Percentiles rank a stretch among this genome's conserved stretches.
Evolutionary conservation across 495 filamentous ascomycete species (phyloP).

Genomic region (Penicillium arizonense): DNA sequence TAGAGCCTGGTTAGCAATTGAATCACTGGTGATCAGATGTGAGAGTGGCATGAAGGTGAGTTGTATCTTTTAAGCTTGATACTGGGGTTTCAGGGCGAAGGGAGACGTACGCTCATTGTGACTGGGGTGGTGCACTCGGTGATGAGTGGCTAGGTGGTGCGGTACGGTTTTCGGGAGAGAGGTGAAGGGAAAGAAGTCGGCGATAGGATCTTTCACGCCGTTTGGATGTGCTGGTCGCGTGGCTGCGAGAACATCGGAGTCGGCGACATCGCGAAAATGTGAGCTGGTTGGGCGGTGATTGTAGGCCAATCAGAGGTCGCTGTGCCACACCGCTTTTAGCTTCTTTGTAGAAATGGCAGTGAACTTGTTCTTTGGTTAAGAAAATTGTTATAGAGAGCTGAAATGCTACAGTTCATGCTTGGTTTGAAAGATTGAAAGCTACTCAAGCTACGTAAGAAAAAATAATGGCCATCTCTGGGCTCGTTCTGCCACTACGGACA

Average conservation of each 20-base stretch:
- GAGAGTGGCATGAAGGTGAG: background rate
- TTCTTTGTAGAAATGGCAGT: background rate
- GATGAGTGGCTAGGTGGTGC: background rate
- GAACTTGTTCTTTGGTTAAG: no score
- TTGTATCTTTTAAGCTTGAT: slow-evolving; percentile 12
- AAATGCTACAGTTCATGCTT: background rate
- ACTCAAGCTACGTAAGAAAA: no score
- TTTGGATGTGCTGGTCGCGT: slow-evolving; percentile 17
- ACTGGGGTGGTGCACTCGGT: background rate
- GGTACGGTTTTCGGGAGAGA: background rate
- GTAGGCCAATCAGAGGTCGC: slow-evolving; percentile 21
- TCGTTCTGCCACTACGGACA: background rate
- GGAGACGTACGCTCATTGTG: slow-evolving; percentile 43
- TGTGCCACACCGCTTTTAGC: slow-evolving; percentile 27
- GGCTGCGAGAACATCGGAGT: slow-evolving; percentile 15
- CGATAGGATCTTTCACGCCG: slow-evolving; percentile 9
- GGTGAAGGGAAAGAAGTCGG: slow-evolving; percentile 5
- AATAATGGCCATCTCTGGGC: background rate
- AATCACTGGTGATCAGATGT: background rate
- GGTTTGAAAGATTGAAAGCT: no score
- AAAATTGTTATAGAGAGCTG: background rate
- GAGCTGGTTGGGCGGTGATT: slow-evolving; percentile 25
- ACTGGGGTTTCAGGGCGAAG: background rate
- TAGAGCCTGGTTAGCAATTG: slow-evolving; percentile 14
- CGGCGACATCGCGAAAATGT: slow-evolving; percentile 35